Evolutionary conservation across 768 basidiomycete species (phyloP).

Genomic region (Lenzites betulinus): DNA sequence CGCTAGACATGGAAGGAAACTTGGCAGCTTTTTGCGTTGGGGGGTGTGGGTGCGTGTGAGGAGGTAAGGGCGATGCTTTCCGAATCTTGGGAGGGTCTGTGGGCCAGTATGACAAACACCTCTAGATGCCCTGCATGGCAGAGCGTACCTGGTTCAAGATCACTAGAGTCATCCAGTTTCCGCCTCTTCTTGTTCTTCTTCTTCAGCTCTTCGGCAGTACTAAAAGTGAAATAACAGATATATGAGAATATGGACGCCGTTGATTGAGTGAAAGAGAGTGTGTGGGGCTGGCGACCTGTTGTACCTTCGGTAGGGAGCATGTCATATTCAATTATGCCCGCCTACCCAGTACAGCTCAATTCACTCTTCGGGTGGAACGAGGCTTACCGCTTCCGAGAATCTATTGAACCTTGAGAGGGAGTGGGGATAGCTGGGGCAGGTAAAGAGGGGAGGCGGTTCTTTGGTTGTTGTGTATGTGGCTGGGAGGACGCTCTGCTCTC

Average conservation of each 20-base stretch:
- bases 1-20: conserved; percentile 43
- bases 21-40: conserved; percentile 55
- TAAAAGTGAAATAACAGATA: too few species aligned
- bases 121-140: conserved; percentile 8
- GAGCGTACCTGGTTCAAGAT: conserved; percentile 57
- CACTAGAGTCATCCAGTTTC: conserved; percentile 77
- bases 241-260: background rate
- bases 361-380: background rate
- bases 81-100: conserved; percentile 47
- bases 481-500: conserved; percentile 42
- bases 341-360: background rate
- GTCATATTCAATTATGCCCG: background rate
- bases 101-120: conserved; percentile 11
- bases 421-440: conserved; percentile 46
- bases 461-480: conserved; percentile 39
- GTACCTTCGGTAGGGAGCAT: too few species aligned
- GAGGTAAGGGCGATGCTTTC: conserved; percentile 58
- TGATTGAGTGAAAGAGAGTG: background rate
- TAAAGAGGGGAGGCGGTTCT: conserved; percentile 51
- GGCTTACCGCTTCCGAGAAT: conserved; percentile 64
- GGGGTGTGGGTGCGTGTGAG: conserved; percentile 36
- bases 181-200: conserved; percentile 81
- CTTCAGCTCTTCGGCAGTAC: conserved; percentile 54
- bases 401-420: conserved; percentile 53
- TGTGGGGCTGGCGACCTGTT: background rate